Evolutionary conservation across 371 early-diverging fungal genomes (phyloP).

Genomic region (Actinomucor elegans): DNA sequence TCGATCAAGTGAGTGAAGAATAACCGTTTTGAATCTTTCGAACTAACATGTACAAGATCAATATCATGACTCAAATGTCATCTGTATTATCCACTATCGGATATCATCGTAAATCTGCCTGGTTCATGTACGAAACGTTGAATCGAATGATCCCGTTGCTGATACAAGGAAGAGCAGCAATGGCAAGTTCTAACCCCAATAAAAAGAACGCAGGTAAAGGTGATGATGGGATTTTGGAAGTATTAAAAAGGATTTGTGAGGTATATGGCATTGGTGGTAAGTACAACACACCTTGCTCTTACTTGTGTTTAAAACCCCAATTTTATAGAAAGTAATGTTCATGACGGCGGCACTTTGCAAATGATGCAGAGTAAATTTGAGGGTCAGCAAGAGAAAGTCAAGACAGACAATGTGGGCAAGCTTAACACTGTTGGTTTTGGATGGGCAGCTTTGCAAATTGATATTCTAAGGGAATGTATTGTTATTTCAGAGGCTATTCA

Average conservation of each 20-base stretch:
- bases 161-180: conserved; percentile 48
- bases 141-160: conserved; percentile 63
- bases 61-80: conserved; percentile 64
- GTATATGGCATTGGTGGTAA: conserved; percentile 66
- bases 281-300: too few relatives aligned
- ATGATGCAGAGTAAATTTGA: conserved; percentile 13
- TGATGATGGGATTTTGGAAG: conserved; percentile 65
- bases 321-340: conserved; percentile 20
- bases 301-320: background rate
- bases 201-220: conserved; percentile 12
- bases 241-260: conserved; percentile 67
- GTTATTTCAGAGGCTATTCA: conserved; percentile 70
- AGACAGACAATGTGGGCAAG: background rate
- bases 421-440: conserved; percentile 44
- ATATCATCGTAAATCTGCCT: conserved; percentile 74
- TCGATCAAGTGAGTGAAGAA: conserved; percentile 53
- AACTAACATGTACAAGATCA: conserved; percentile 33
- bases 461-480: conserved; percentile 74
- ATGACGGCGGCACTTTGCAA: conserved; percentile 22
- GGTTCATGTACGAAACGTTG: conserved; percentile 70
- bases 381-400: background rate
- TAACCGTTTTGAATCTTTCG: background rate
- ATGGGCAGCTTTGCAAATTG: conserved; percentile 81
- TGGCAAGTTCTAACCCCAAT: conserved; percentile 22
- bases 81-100: conserved; percentile 65